Conservation (phyloP, 2,329 filamentous ascomycete genomes). For the Aspergillus nomiae region DNA sequence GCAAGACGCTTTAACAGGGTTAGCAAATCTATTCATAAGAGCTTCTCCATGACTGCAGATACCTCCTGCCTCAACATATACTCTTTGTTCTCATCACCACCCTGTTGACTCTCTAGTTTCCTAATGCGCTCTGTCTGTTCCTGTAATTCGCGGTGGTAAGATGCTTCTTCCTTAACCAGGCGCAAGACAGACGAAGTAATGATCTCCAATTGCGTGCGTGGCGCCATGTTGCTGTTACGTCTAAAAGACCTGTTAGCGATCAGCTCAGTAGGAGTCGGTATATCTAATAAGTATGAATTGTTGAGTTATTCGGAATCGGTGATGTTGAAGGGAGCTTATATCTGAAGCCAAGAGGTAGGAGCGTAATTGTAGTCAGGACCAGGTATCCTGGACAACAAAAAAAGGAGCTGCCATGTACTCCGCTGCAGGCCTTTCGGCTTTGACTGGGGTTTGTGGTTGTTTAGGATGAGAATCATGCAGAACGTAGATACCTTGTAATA, state of each 20-base stretch:
- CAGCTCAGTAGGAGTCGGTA: background rate
- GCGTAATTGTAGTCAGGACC: background rate
- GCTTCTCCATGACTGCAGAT: constrained; percentile 24
- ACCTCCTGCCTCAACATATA: constrained; percentile 88
- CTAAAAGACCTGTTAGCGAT: background rate
- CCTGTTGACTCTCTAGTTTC: constrained; percentile 65
- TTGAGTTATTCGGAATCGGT: background rate
- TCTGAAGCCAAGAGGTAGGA: background rate
- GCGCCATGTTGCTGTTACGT: constrained; percentile 61
- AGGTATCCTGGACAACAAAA: background rate
- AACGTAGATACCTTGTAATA: background rate
- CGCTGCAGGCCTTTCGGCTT: background rate
- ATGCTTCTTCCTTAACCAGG: constrained; percentile 86
- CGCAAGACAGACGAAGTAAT: constrained; percentile 77
- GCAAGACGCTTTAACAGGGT: constrained; percentile 65
- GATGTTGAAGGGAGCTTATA: background rate
- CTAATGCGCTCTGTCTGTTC: constrained; percentile 72
- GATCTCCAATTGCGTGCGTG: constrained; percentile 81
- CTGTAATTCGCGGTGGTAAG: constrained; percentile 83
- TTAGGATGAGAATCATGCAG: background rate
- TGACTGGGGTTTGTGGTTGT: background rate
- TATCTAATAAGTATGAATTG: background rate
- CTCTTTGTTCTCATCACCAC: constrained; percentile 74
- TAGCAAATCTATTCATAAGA: background rate
- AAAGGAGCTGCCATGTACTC: background rate